Evolutionary conservation across 2,329 filamentous ascomycete species (phyloP).

Genomic region (Aspergillus neotritici): DNA sequence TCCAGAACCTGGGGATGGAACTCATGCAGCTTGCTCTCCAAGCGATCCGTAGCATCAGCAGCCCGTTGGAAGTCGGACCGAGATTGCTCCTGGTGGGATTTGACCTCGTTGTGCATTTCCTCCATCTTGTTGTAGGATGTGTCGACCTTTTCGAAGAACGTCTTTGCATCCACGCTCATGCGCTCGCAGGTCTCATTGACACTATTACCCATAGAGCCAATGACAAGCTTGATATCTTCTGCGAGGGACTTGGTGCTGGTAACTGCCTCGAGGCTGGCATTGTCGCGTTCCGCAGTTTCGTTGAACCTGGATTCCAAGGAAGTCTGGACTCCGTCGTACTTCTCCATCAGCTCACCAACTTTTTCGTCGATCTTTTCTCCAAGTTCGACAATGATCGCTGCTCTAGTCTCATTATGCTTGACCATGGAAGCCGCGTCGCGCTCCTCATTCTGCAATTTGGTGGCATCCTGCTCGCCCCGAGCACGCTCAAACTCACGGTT

Average conservation of each 20-base stretch:
- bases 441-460: conserved; percentile 71
- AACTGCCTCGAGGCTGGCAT: conserved; percentile 67
- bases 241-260: conserved; percentile 70
- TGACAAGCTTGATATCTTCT: conserved; percentile 79
- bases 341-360: conserved; percentile 72
- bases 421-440: conserved; percentile 50
- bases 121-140: conserved; percentile 71
- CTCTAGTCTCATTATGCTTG: conserved; percentile 57
- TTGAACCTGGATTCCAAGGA: conserved; percentile 68
- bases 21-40: conserved; percentile 74
- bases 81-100: conserved; percentile 75
- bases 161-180: conserved; percentile 80
- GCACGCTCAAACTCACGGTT: conserved; percentile 84
- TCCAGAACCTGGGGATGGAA: conserved; percentile 85
- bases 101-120: conserved; percentile 64
- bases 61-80: conserved; percentile 74
- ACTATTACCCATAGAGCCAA: conserved; percentile 75
- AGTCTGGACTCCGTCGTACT: conserved; percentile 80
- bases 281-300: conserved; percentile 66
- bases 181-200: conserved; percentile 80
- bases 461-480: conserved; percentile 69
- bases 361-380: conserved; percentile 65
- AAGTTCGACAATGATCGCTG: conserved; percentile 50
- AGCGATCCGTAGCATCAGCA: conserved; percentile 63
- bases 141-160: conserved; percentile 76